Conservation (phyloP, 441 rosid genomes). For the Flueggea neowawraea region DNA sequence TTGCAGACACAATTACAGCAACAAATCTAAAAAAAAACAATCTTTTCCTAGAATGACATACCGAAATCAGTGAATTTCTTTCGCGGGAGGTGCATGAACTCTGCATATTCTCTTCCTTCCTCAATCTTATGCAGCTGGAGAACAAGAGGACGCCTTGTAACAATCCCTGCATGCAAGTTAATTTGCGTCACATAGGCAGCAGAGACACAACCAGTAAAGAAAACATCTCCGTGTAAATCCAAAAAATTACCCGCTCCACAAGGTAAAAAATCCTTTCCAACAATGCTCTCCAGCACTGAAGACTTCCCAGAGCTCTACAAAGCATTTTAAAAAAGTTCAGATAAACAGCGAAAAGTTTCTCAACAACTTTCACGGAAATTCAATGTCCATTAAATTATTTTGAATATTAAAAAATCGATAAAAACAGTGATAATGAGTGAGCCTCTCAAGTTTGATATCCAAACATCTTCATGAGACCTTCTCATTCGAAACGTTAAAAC, state of each 20-base stretch:
- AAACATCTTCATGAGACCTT: too few species aligned
- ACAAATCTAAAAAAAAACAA: neutral
- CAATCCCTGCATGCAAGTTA: conserved; percentile 58
- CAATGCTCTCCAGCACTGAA: conserved; percentile 89
- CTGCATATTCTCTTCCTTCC: conserved; percentile 91
- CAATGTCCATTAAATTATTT: neutral
- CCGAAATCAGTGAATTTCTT: conserved; percentile 87
- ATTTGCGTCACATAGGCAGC: too few species aligned
- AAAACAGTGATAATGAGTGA: too few species aligned
- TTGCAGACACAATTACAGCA: neutral
- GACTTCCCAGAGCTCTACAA: conserved; percentile 95
- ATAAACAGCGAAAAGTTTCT: conserved; percentile 2
- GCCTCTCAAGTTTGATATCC: too few species aligned
- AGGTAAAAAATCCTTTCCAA: conserved; percentile 95
- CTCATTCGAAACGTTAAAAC: too few species aligned
- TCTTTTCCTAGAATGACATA: conserved; percentile 14
- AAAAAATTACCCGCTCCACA: conserved; percentile 78
- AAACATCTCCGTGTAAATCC: too few species aligned
- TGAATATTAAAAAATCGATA: too few species aligned
- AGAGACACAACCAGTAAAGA: too few species aligned
- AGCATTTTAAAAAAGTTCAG: conserved; percentile 8
- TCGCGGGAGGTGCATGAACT: conserved; percentile 90
- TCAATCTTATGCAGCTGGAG: conserved; percentile 90
- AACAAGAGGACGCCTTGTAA: conserved; percentile 96
- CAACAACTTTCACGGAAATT: neutral